Evolutionary conservation across 73 alveolate species (phyloP).

Genomic region (Tetrahymena malaccensis): DNA sequence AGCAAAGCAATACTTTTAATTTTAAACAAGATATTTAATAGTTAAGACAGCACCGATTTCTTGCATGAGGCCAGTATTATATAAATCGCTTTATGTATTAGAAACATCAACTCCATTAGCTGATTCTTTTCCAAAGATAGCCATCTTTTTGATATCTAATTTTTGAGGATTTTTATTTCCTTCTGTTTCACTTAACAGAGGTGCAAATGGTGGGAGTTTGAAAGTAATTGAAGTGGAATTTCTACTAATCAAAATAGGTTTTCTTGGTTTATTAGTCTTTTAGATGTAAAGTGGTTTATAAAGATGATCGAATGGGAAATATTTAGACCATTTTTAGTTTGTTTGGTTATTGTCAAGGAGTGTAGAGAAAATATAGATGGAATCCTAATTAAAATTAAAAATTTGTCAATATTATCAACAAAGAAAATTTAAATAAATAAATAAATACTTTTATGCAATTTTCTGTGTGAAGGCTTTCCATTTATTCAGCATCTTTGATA

Average conservation of each 20-base stretch:
- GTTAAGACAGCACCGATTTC: slow-evolving; percentile 61
- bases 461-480: slow-evolving; percentile 41
- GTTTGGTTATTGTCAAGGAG: slow-evolving; percentile 34
- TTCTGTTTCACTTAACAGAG: slow-evolving; percentile 19
- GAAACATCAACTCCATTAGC: slow-evolving; percentile 75
- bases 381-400: background rate
- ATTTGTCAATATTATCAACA: too few relatives aligned
- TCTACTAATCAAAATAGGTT: slow-evolving; percentile 59
- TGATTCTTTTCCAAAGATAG: slow-evolving; percentile 63
- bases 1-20: slow-evolving; percentile 92
- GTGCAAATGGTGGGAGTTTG: slow-evolving; percentile 63
- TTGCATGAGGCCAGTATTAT: slow-evolving; percentile 60
- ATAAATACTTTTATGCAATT: slow-evolving; percentile 23
- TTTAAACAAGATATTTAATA: slow-evolving; percentile 72
- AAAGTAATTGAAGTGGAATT: slow-evolving; percentile 56
- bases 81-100: slow-evolving; percentile 5
- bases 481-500: slow-evolving; percentile 48
- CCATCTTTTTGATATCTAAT: slow-evolving; percentile 54
- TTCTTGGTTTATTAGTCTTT: slow-evolving; percentile 51
- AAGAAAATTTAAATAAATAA: too few relatives aligned
- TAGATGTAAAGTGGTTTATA: slow-evolving; percentile 47
- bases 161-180: slow-evolving; percentile 54
- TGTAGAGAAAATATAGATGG: slow-evolving; percentile 57
- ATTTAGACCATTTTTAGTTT: slow-evolving; percentile 30
- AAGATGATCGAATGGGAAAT: slow-evolving; percentile 52